Evolutionary conservation across 2,329 filamentous ascomycete species (phyloP).

Genomic region (Cercospora zeae-maydis): DNA sequence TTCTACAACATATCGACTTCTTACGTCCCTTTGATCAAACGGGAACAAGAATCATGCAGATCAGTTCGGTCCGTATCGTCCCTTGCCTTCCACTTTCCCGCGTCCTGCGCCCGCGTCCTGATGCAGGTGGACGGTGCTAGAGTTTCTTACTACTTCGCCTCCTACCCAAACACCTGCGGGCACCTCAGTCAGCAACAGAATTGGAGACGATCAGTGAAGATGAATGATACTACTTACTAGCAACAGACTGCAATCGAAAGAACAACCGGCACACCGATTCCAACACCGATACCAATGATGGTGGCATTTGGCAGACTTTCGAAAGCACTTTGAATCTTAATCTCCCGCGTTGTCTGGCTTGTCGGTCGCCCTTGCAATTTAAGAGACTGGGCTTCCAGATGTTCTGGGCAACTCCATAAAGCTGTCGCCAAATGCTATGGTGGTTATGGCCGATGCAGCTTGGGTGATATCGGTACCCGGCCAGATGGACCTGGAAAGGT

Average conservation of each 20-base stretch:
- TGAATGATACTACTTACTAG: background rate
- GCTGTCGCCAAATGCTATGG: background rate
- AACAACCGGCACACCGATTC: background rate
- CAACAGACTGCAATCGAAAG: background rate
- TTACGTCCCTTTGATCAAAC: no score
- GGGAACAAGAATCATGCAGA: no score
- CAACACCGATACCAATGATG: background rate
- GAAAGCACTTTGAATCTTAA: background rate
- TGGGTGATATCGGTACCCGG: background rate
- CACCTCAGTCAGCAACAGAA: background rate
- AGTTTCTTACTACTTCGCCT: background rate
- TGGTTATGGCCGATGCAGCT: background rate
- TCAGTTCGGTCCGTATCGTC: background rate
- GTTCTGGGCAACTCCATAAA: background rate
- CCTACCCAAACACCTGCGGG: background rate
- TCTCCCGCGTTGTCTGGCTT: background rate
- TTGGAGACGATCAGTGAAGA: background rate
- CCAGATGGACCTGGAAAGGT: background rate
- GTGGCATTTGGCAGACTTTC: background rate
- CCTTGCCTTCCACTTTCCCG: background rate
- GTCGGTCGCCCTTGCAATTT: background rate
- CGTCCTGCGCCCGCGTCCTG: no score
- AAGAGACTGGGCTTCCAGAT: background rate
- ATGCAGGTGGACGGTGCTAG: no score
- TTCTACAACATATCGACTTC: no score